Percentiles rank a stretch among this genome's conserved stretches.
Evolutionary conservation across 164 flowering plant genomes (phyloP).

Genomic region (Chloranthus sessilifolius): DNA sequence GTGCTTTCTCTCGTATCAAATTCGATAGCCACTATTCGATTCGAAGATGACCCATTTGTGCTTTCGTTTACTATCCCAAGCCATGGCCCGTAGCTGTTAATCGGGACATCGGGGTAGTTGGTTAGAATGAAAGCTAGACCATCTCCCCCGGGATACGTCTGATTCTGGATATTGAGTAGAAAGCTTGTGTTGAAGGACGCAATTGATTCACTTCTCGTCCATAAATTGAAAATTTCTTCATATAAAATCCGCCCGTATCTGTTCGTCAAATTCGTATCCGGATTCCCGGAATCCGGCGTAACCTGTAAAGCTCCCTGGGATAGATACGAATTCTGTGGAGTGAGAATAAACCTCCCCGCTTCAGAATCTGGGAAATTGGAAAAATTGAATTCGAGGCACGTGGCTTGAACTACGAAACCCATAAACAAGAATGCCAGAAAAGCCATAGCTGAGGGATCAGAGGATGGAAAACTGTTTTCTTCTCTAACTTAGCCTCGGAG

Average conservation of each 20-base stretch:
- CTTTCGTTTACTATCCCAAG: constrained; percentile 29
- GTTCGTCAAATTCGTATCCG: constrained; percentile 9
- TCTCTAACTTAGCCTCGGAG: too few relatives aligned
- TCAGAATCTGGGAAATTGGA: neutral
- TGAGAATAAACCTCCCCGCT: neutral
- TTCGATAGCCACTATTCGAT: constrained; percentile 23
- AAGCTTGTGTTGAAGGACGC: constrained; percentile 29
- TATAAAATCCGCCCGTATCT: constrained; percentile 5
- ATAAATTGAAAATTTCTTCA: constrained; percentile 5
- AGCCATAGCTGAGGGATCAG: neutral
- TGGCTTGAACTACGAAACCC: neutral
- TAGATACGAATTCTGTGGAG: neutral
- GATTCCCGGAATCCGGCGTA: constrained; percentile 8
- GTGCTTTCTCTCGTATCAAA: constrained; percentile 21
- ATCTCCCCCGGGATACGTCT: constrained; percentile 30
- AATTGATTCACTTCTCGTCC: constrained; percentile 4
- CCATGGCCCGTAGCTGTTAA: constrained; percentile 21
- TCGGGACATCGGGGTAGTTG: constrained; percentile 10
- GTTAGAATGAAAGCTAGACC: constrained; percentile 44
- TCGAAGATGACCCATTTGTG: neutral
- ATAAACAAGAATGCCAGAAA: neutral
- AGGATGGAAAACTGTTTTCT: neutral
- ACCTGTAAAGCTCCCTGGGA: constrained; percentile 10
- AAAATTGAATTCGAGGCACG: constrained; percentile 1
- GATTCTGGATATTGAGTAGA: constrained; percentile 12